These are phyloP conservation scores for Leersia perrieri DNA, from an alignment of 176 grass and related monocot species.

Conservation along the genomic window DNA sequence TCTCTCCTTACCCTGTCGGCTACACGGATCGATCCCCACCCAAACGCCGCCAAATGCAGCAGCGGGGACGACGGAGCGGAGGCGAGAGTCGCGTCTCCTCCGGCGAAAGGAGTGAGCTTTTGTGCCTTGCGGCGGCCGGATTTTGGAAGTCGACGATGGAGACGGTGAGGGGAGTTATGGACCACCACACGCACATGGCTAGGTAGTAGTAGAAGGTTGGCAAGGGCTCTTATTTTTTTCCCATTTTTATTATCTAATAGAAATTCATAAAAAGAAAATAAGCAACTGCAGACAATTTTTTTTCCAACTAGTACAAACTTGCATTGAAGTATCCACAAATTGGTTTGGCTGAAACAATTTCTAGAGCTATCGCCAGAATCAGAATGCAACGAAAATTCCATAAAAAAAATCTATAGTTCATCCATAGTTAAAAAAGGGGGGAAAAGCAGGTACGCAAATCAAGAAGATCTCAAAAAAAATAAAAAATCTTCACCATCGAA, in stretches of 20 bases:
- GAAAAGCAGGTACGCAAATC: not conserved
- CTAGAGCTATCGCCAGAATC: not conserved
- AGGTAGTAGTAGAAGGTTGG: not conserved
- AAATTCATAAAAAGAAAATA: not conserved
- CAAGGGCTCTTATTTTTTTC: not conserved
- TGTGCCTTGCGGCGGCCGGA: not conserved
- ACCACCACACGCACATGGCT: not conserved
- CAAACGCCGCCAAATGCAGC: not conserved
- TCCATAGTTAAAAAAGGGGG: not conserved
- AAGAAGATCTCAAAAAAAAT: not conserved
- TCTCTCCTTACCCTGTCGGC: not conserved
- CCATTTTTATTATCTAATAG: not conserved
- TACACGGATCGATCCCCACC: conserved; percentile 1
- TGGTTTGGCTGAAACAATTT: not conserved
- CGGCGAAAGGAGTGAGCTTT: not conserved
- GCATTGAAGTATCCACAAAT: not conserved
- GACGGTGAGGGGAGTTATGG: not conserved
- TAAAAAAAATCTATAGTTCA: not conserved
- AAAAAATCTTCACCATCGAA: not conserved
- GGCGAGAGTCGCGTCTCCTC: not conserved
- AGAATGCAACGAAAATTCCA: not conserved
- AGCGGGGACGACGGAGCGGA: not conserved
- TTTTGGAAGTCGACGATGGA: not conserved
- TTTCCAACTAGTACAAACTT: not conserved
- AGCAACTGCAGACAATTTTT: not conserved